These are phyloP conservation scores for Austroboletus niveus DNA, from an alignment of 1,284 basidiomycete genomes.

Conservation along the genomic window DNA sequence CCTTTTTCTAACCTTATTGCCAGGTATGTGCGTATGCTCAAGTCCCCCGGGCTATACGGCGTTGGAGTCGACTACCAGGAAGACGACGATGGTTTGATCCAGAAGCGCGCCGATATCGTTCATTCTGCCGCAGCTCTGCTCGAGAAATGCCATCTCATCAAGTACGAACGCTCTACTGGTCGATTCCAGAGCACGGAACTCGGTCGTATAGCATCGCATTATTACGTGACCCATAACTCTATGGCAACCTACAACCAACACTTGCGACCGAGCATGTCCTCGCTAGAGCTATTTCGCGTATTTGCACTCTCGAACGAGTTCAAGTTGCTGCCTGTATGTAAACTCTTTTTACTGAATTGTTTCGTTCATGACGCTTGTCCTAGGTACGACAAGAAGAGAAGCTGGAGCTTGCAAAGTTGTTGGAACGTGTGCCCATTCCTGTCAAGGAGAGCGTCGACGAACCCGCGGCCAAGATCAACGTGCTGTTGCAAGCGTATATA, in stretches of 20 bases:
- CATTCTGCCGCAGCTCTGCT: conserved; percentile 93
- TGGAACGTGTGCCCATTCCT: conserved; percentile 96
- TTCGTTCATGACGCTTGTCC: not conserved
- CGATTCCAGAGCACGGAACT: conserved; percentile 91
- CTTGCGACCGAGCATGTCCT: conserved; percentile 83
- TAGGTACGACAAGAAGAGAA: conserved; percentile 77
- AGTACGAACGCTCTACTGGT: conserved; percentile 90
- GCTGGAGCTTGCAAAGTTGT: conserved; percentile 86
- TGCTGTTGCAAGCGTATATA: conserved; percentile 93
- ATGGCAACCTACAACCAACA: conserved; percentile 99
- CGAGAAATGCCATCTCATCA: conserved; percentile 92
- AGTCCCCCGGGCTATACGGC: conserved; percentile 85
- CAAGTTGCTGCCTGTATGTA: conserved; percentile 83
- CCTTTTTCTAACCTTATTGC: conserved; percentile 23
- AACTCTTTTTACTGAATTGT: not conserved
- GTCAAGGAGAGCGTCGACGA: conserved; percentile 98
- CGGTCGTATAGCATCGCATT: conserved; percentile 94
- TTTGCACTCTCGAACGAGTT: conserved; percentile 98
- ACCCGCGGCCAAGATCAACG: conserved; percentile 96
- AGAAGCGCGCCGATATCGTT: conserved; percentile 93
- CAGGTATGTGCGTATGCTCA: conserved; percentile 94
- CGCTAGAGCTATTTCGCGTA: conserved; percentile 92
- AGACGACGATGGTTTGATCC: conserved; percentile 80
- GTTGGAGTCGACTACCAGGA: conserved; percentile 91
- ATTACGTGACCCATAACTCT: conserved; percentile 94